Conservation (phyloP, 2,329 filamentous ascomycete genomes). For the Calonectria pauciramosa region DNA sequence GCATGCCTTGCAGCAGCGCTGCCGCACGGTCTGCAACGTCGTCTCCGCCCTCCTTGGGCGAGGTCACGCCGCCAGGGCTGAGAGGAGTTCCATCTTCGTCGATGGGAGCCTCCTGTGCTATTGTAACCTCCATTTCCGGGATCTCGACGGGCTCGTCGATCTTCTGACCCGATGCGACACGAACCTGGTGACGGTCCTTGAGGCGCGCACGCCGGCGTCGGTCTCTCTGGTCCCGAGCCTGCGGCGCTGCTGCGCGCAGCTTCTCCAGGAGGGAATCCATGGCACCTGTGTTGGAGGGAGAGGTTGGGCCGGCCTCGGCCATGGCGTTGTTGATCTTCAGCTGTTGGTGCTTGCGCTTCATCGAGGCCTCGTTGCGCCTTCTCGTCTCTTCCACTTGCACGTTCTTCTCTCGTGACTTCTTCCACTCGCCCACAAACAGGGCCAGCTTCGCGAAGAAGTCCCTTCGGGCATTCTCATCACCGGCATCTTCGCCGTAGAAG, state of each 20-base stretch:
- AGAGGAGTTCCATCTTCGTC: conserved; percentile 65
- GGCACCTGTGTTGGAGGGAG: conserved; percentile 83
- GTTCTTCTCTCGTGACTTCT: conserved; percentile 96
- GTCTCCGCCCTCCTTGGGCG: conserved; percentile 66
- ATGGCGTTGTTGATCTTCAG: conserved; percentile 71
- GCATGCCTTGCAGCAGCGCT: conserved; percentile 85
- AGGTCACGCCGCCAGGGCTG: conserved; percentile 62
- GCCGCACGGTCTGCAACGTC: conserved; percentile 90
- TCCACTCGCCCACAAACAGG: conserved; percentile 92
- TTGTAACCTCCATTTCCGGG: conserved; percentile 65
- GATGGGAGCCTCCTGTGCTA: conserved; percentile 53
- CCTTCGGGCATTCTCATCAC: conserved; percentile 91
- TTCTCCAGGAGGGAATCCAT: conserved; percentile 98
- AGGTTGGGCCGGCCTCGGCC: conserved; percentile 66
- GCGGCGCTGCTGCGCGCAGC: conserved; percentile 90
- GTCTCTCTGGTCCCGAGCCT: conserved; percentile 90
- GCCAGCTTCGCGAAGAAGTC: conserved; percentile 98
- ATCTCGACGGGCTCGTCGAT: conserved; percentile 79
- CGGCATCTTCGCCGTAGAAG: conserved; percentile 94
- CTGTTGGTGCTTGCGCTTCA: conserved; percentile 90
- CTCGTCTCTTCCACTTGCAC: conserved; percentile 83
- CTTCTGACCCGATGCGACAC: conserved; percentile 89
- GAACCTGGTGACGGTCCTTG: conserved; percentile 91
- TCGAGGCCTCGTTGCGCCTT: conserved; percentile 88
- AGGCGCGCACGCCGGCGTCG: conserved; percentile 87